Conservation (phyloP, 2,329 filamentous ascomycete genomes). For the Trichophyton benhamiae region DNA sequence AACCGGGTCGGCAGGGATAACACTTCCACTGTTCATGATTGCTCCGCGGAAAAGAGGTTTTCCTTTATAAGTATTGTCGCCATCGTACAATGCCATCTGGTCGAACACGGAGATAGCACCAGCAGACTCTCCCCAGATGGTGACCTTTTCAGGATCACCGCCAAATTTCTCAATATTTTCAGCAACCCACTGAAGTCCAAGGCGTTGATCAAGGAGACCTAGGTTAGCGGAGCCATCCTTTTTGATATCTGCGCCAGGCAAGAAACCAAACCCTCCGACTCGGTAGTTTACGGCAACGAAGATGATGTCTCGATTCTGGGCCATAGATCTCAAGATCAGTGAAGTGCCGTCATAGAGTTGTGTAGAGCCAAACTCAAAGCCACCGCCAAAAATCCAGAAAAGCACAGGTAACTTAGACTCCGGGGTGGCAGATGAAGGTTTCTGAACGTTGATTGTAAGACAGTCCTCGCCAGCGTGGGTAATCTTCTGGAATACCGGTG, state of each 20-base stretch:
- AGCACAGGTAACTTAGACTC: conserved; percentile 49
- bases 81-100: conserved; percentile 63
- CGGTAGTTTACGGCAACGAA: conserved; percentile 71
- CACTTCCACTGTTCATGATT: conserved; percentile 64
- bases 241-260: conserved; percentile 56
- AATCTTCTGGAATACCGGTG: conserved; percentile 46
- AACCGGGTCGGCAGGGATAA: conserved; percentile 50
- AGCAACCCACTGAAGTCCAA: conserved; percentile 62
- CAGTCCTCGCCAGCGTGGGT: conserved; percentile 52
- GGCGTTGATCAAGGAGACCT: conserved; percentile 59
- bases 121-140: conserved; percentile 64
- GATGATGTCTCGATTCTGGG: conserved; percentile 51
- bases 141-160: conserved; percentile 65
- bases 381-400: conserved; percentile 61
- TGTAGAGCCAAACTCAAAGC: conserved; percentile 37
- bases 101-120: conserved; percentile 62
- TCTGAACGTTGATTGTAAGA: conserved; percentile 47
- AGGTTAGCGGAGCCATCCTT: conserved; percentile 57
- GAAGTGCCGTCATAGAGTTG: conserved; percentile 25
- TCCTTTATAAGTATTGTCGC: conserved; percentile 62
- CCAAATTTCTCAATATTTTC: conserved; percentile 69
- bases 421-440: conserved; percentile 45
- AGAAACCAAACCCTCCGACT: conserved; percentile 60
- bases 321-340: conserved; percentile 29
- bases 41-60: conserved; percentile 60